These are phyloP conservation scores for Bipolaris cookei DNA, from an alignment of 2,329 filamentous ascomycete species.

Conservation along the genomic window DNA sequence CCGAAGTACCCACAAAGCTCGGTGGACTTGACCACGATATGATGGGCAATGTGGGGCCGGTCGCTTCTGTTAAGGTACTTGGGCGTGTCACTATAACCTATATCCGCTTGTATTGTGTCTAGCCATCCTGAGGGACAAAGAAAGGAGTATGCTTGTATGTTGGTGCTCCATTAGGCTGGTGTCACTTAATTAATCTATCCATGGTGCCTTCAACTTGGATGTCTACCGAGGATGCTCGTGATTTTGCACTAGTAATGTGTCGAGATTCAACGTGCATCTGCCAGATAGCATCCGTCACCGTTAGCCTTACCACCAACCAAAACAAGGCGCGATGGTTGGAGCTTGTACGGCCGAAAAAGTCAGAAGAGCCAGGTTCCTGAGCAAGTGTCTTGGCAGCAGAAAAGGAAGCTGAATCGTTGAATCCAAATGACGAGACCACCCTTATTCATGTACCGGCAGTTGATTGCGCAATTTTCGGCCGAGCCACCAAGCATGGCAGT, in stretches of 20 bases:
- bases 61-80: neutral
- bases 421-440: neutral
- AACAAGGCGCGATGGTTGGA: neutral
- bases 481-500: neutral
- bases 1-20: neutral
- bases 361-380: neutral
- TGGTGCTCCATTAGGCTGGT: neutral
- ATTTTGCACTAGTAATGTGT: neutral
- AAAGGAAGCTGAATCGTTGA: slow-evolving; percentile 2
- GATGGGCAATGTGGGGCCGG: neutral
- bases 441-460: neutral
- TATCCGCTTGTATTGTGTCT: neutral
- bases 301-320: neutral
- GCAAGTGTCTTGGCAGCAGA: slow-evolving; percentile 8
- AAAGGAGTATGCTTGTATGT: neutral
- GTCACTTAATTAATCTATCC: neutral
- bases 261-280: neutral
- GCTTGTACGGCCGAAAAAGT: neutral
- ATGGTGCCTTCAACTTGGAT: neutral
- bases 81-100: neutral
- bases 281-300: too few species aligned
- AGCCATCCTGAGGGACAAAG: neutral
- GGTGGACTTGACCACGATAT: neutral
- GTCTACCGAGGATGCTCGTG: neutral
- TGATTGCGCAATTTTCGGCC: slow-evolving; percentile 2